These are phyloP conservation scores for Ascochyta viciae-villosae DNA, from an alignment of 2,329 filamentous ascomycete genomes.

Conservation along the genomic window DNA sequence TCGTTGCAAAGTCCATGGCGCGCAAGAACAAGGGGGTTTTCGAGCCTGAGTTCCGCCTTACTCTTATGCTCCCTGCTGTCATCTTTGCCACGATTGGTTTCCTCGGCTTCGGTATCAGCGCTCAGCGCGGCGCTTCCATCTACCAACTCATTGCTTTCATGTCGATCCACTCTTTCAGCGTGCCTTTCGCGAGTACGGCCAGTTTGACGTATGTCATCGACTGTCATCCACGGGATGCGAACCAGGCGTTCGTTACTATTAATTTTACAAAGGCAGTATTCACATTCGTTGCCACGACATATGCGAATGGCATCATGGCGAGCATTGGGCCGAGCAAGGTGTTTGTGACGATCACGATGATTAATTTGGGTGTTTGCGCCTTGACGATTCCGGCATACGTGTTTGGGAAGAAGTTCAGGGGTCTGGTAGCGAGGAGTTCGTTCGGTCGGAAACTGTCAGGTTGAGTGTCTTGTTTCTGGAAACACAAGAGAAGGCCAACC, in stretches of 20 bases:
- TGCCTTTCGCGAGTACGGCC: constrained; percentile 49
- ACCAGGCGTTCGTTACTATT: constrained; percentile 53
- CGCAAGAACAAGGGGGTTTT: constrained; percentile 80
- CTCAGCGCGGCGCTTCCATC: constrained; percentile 36
- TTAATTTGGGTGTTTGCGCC: constrained; percentile 75
- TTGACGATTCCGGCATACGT: constrained; percentile 73
- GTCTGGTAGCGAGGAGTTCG: constrained; percentile 31
- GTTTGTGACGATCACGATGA: constrained; percentile 76
- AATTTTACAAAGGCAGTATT: constrained; percentile 52
- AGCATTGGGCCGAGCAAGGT: constrained; percentile 63
- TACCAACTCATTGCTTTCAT: constrained; percentile 46
- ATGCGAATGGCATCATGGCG: constrained; percentile 76
- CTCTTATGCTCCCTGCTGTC: constrained; percentile 43
- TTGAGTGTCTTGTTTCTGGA: neutral
- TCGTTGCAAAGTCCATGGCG: constrained; percentile 74
- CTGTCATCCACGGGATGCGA: constrained; percentile 50
- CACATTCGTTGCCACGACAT: constrained; percentile 73
- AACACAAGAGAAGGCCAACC: no score
- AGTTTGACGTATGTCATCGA: constrained; percentile 53
- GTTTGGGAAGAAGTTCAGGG: constrained; percentile 44
- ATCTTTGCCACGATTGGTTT: constrained; percentile 49
- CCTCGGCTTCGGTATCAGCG: constrained; percentile 51
- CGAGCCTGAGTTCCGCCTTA: constrained; percentile 83
- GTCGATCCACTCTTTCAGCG: constrained; percentile 46
- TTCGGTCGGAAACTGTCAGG: constrained; percentile 28